Evolutionary conservation across 805 yeast species (phyloP), one percentile per base, ranked within the genome.

Genomic region (Blastobotrys americana): DNA sequence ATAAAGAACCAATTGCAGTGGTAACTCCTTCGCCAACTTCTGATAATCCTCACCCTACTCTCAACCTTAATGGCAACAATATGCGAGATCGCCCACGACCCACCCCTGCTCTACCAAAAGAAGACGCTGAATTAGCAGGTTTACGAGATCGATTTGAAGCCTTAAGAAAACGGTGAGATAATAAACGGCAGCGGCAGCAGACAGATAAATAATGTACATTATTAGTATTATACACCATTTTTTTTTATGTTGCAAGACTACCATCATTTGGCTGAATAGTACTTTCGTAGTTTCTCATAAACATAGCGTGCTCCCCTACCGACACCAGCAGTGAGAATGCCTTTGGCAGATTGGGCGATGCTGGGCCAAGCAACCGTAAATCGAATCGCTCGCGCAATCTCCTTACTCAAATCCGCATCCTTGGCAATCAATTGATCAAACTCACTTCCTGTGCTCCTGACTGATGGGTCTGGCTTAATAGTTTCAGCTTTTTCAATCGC

Each of bases 301-400:
- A 94, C 89, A 61, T 89, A 89, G 55, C 72, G 76, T 41, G 78
- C 58, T 8, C 89, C 78, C 58, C 83, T 84, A 16, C 68, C 58
- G 1, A 84, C 41, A 1, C 98, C 98, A 1, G 97, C 96, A 2
- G 95, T 87, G 35, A 86, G 67, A 1, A 90, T 55, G 0, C 98
- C 98, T 61, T 90, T 88, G 15, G 78, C 51, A 23, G 86, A 77
- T 63, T 93, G 98, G 5, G 78, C 63, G 13, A 80, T 58, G 13
- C 95, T 84, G n/a, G 93, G 81, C 58, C 66, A 65, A 36, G 69
- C 69, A 5, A 89, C 88, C 1, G 83, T 82, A 20, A 70, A 63
- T 50, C 68, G 65, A 33, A 84, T 68, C 2, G 73, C 66, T 3
- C 61, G 44, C 45, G 59, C 49, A 51, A 76, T 57, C 44, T 69